Evolutionary conservation across 768 basidiomycete genomes (phyloP).

Genomic region (Boletus coccyginus): DNA sequence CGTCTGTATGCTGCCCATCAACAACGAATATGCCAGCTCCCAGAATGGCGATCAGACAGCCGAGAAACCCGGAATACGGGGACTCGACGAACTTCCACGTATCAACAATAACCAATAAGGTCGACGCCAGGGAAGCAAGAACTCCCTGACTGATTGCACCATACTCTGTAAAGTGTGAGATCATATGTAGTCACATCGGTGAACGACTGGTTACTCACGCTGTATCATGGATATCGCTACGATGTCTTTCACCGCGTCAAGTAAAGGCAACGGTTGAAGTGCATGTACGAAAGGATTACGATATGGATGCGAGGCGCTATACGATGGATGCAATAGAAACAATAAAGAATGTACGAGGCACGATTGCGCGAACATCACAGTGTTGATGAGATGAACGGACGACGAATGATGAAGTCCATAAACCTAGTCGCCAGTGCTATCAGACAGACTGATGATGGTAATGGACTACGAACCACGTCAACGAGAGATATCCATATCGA

Average conservation of each 20-base stretch:
- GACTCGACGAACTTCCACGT: slow-evolving; percentile 5
- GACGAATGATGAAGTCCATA: slow-evolving; percentile 19
- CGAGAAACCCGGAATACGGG: slow-evolving; percentile 14
- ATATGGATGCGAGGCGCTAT: slow-evolving; percentile 2
- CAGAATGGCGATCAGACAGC: slow-evolving; percentile 16
- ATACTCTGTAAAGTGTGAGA: slow-evolving; percentile 24
- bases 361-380: slow-evolving; percentile 24
- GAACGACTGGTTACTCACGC: slow-evolving; percentile 15
- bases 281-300: slow-evolving; percentile 6
- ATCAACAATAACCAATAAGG: slow-evolving; percentile 6
- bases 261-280: slow-evolving; percentile 9
- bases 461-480: slow-evolving; percentile 23
- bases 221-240: slow-evolving; percentile 20
- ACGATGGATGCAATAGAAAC: slow-evolving; percentile 8
- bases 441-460: neutral
- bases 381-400: slow-evolving; percentile 21
- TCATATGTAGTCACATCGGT: neutral
- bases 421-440: slow-evolving; percentile 13
- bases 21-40: slow-evolving; percentile 5
- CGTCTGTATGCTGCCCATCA: neutral
- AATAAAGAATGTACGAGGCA: slow-evolving; percentile 14
- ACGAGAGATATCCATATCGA: slow-evolving; percentile 19
- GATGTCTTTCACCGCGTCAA: slow-evolving; percentile 20
- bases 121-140: slow-evolving; percentile 7
- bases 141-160: slow-evolving; percentile 27